Conservation (phyloP, 768 basidiomycete genomes). For the Nidula microcarpa region DNA sequence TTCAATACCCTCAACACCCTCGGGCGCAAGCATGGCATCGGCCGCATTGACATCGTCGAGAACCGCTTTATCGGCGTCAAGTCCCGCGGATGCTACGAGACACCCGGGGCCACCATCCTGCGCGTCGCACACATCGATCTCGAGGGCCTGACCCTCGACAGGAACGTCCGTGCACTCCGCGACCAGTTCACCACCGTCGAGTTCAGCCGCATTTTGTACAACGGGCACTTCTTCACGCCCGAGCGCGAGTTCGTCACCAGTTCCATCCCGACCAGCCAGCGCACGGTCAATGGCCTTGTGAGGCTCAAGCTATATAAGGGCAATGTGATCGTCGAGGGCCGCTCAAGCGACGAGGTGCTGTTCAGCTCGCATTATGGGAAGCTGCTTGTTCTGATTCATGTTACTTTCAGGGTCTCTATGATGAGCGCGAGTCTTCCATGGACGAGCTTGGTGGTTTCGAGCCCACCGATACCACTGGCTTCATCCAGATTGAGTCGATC, state of each 20-base stretch:
- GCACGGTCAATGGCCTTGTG: slow-evolving; percentile 93
- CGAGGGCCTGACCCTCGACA: slow-evolving; percentile 96
- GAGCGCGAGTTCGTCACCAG: slow-evolving; percentile 94
- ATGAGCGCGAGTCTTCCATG: slow-evolving; percentile 95
- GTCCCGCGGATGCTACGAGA: slow-evolving; percentile 99
- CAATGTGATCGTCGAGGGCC: slow-evolving; percentile 91
- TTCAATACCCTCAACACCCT: slow-evolving; percentile 90
- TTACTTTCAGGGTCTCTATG: slow-evolving; percentile 75
- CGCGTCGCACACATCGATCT: slow-evolving; percentile 94
- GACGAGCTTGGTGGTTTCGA: slow-evolving; percentile 98
- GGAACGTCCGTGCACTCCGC: slow-evolving; percentile 90
- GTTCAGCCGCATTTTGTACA: slow-evolving; percentile 90
- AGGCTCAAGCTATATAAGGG: slow-evolving; percentile 93
- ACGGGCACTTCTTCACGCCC: slow-evolving; percentile 99
- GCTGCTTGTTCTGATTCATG: not conserved
- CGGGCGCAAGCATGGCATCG: slow-evolving; percentile 92
- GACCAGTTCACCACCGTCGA: slow-evolving; percentile 94
- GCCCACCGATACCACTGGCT: slow-evolving; percentile 91
- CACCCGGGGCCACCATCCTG: slow-evolving; percentile 94
- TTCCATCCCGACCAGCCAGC: slow-evolving; percentile 89
- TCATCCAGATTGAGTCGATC: slow-evolving; percentile 97
- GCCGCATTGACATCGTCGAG: slow-evolving; percentile 98
- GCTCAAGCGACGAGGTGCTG: slow-evolving; percentile 78
- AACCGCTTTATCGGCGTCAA: slow-evolving; percentile 99
- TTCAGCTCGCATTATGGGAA: not conserved